Evolutionary conservation across 176 grass and related monocot genomes (phyloP).

Genomic region (Phragmites australis): DNA sequence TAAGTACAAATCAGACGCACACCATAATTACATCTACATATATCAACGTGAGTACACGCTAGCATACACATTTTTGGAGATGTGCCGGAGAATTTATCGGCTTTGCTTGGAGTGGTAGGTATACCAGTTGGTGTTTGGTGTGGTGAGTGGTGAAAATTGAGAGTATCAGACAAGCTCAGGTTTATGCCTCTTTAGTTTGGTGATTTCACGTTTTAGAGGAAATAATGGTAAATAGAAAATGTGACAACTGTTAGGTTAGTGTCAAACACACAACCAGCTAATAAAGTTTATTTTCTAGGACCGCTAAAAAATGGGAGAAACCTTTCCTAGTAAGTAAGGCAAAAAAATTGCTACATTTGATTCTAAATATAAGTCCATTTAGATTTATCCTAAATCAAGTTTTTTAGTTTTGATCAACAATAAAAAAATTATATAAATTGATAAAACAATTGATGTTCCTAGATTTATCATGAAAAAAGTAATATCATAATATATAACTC

Average conservation of each 20-base stretch:
- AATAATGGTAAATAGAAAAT: neutral
- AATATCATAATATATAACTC: no score
- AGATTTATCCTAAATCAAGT: no score
- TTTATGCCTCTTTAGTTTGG: no score
- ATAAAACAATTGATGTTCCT: no score
- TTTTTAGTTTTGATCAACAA: no score
- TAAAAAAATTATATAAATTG: no score
- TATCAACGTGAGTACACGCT: no score
- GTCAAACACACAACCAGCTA: neutral
- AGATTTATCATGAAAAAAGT: no score
- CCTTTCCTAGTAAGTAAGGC: neutral
- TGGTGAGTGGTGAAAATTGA: neutral
- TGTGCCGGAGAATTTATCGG: neutral
- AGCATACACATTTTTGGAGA: conserved; percentile 15
- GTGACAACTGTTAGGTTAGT: neutral
- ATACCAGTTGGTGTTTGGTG: conserved; percentile 9
- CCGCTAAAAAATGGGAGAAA: neutral
- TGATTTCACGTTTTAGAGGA: neutral
- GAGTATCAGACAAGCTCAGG: neutral
- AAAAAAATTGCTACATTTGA: neutral
- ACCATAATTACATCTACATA: no score
- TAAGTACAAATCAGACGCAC: no score
- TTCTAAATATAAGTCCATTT: no score
- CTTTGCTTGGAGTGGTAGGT: neutral
- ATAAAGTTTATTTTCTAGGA: neutral